Percentiles rank a stretch among this genome's conserved stretches.
Conservation (phyloP, 2,329 filamentous ascomycete genomes). For the Mycosphaerella arachidis region DNA sequence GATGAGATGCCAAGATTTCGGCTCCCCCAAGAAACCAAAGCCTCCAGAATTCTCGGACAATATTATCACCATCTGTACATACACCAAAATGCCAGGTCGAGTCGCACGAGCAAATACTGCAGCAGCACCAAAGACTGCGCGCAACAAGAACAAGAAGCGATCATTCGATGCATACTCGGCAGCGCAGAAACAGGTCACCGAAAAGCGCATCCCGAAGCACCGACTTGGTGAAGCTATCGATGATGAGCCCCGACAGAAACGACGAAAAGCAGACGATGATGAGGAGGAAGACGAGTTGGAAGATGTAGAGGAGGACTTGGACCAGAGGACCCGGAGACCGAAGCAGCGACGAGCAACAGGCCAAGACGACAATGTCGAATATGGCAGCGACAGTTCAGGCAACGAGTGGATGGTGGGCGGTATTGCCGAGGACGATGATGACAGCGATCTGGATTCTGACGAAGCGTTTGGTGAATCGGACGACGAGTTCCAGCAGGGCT, state of each 20-base stretch:
- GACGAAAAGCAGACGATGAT: slow-evolving; percentile 41
- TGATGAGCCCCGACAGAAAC: slow-evolving; percentile 38
- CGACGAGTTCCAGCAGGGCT: slow-evolving; percentile 77
- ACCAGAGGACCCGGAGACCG: slow-evolving; percentile 31
- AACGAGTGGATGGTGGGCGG: slow-evolving; percentile 79
- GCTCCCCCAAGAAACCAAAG: background rate
- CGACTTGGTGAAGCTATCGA: slow-evolving; percentile 54
- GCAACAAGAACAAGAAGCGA: slow-evolving; percentile 49
- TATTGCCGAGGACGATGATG: slow-evolving; percentile 58
- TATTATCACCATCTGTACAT: background rate
- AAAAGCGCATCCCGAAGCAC: slow-evolving; percentile 52
- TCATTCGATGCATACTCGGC: slow-evolving; percentile 61
- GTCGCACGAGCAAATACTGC: slow-evolving; percentile 34
- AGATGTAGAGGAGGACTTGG: slow-evolving; percentile 35
- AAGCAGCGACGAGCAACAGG: slow-evolving; percentile 23
- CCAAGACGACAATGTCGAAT: slow-evolving; percentile 53
- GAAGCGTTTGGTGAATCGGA: slow-evolving; percentile 88
- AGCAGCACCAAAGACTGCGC: slow-evolving; percentile 31
- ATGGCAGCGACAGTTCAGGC: slow-evolving; percentile 78
- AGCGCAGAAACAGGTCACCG: slow-evolving; percentile 53
- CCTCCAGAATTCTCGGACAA: background rate
- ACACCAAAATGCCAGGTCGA: slow-evolving; percentile 42
- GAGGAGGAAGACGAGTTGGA: slow-evolving; percentile 47
- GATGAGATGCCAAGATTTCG: slow-evolving; percentile 1
- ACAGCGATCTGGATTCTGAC: slow-evolving; percentile 66